phyloP scores from a whole-genome alignment of 495 filamentous ascomycete genomes.

The Thermothielavioides terrestris region DNA sequence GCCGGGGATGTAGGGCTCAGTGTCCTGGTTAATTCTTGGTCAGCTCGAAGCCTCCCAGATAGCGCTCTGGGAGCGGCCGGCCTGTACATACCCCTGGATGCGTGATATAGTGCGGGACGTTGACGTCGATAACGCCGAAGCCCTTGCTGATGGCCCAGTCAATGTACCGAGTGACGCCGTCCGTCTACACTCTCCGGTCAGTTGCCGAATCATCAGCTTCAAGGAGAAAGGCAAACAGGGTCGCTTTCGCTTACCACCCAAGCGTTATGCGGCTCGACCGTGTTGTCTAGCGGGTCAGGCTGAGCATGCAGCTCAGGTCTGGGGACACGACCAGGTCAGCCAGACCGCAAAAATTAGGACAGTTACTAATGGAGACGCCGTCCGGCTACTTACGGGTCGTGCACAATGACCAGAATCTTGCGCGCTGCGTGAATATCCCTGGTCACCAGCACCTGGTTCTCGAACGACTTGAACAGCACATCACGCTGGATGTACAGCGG shows the following conservation, averaged over 20 bases:
- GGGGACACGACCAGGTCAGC: conserved; percentile 12
- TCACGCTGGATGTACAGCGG: conserved; percentile 65
- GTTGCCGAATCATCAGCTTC: background rate
- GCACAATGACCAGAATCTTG: conserved; percentile 66
- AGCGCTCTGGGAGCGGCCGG: no score
- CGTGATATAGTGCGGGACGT: conserved; percentile 68
- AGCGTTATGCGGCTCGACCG: conserved; percentile 69
- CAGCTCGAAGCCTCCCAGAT: no score
- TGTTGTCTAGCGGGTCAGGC: conserved; percentile 59
- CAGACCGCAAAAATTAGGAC: background rate
- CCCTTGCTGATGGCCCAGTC: conserved; percentile 66
- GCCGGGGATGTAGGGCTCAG: conserved; percentile 28
- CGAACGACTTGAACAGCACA: conserved; percentile 64
- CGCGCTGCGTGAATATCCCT: conserved; percentile 27
- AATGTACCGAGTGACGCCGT: conserved; percentile 68
- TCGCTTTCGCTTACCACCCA: conserved; percentile 85
- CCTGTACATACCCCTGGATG: conserved; percentile 37
- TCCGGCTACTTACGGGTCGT: conserved; percentile 65
- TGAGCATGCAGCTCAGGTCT: conserved; percentile 65
- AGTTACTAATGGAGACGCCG: no score
- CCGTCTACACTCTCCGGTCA: conserved; percentile 55
- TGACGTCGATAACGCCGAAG: conserved; percentile 81
- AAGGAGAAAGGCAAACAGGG: no score
- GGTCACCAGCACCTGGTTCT: conserved; percentile 85
- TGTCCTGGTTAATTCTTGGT: conserved; percentile 13